Percentiles rank a stretch among this genome's conserved stretches.
Evolutionary conservation across 345 rosid species (phyloP).

Genomic region (Cardamine resedifolia): DNA sequence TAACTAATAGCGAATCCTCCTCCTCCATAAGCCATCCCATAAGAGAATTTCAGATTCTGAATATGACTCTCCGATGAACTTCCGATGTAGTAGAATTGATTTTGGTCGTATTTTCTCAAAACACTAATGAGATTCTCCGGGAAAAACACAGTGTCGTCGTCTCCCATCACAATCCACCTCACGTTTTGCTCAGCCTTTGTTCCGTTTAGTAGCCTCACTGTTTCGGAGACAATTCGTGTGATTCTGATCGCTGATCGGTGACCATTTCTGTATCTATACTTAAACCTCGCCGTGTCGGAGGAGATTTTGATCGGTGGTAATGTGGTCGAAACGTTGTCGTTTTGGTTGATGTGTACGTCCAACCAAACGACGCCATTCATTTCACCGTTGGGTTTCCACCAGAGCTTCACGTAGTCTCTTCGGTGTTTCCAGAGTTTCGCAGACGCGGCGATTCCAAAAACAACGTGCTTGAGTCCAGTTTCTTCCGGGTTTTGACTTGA

Average conservation of each 20-base stretch:
- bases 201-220: conserved; percentile 46
- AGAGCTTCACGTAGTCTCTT: conserved; percentile 61
- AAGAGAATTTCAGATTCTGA: conserved; percentile 66
- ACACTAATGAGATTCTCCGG: conserved; percentile 64
- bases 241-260: conserved; percentile 64
- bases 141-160: conserved; percentile 75
- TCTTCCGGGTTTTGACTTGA: conserved; percentile 7
- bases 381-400: conserved; percentile 56
- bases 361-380: conserved; percentile 79
- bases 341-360: conserved; percentile 40
- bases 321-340: conserved; percentile 22
- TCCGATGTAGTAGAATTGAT: conserved; percentile 65
- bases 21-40: conserved; percentile 85
- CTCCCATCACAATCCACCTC: conserved; percentile 93
- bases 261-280: conserved; percentile 48
- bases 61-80: conserved; percentile 72
- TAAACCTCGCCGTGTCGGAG: conserved; percentile 48
- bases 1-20: conserved; percentile 89
- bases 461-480: conserved; percentile 55
- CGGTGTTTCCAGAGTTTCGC: conserved; percentile 62
- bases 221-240: conserved; percentile 66
- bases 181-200: conserved; percentile 42
- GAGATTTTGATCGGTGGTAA: conserved; percentile 60
- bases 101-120: conserved; percentile 68
- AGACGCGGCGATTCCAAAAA: conserved; percentile 75